Conservation (phyloP, 352 stramenopile species). For the Pythium plurisporium region DNA sequence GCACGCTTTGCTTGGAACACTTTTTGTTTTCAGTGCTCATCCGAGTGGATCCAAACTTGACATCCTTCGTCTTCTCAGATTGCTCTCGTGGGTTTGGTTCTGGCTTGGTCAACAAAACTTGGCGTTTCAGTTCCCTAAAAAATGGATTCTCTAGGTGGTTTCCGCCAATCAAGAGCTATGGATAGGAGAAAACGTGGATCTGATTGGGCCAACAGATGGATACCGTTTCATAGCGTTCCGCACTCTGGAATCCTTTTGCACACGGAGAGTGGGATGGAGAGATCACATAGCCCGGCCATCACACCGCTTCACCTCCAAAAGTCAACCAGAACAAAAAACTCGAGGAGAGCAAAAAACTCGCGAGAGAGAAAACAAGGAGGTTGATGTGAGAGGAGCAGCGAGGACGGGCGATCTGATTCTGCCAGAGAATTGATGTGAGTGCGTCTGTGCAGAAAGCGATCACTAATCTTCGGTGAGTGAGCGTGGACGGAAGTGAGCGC, state of each 20-base stretch:
- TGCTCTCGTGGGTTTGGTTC: not conserved
- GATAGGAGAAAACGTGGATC: not conserved
- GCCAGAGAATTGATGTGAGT: not conserved
- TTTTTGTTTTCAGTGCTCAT: too few relatives aligned
- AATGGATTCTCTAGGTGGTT: not conserved
- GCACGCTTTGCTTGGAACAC: too few relatives aligned
- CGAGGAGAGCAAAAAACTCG: not conserved
- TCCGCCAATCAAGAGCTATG: conserved; percentile 7
- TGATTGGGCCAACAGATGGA: conserved; percentile 28
- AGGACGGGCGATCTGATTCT: conserved; percentile 22
- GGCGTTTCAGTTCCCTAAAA: not conserved
- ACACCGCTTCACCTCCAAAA: conserved; percentile 3
- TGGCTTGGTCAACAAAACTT: conserved; percentile 1
- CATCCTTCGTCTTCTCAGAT: conserved; percentile 1
- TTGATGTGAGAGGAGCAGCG: conserved; percentile 19
- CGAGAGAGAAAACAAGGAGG: not conserved
- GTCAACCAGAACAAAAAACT: conserved; percentile 1
- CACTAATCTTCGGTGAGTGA: conserved; percentile 12
- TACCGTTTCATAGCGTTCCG: conserved; percentile 4
- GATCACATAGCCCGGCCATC: not conserved
- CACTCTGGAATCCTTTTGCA: conserved; percentile 7
- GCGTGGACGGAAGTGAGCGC: too few relatives aligned
- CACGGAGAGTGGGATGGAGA: conserved; percentile 7
- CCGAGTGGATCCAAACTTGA: not conserved
- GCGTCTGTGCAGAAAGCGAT: conserved; percentile 16